These are phyloP conservation scores for Tulasnella sp. DNA, from an alignment of 768 basidiomycete species.

Conservation along the genomic window DNA sequence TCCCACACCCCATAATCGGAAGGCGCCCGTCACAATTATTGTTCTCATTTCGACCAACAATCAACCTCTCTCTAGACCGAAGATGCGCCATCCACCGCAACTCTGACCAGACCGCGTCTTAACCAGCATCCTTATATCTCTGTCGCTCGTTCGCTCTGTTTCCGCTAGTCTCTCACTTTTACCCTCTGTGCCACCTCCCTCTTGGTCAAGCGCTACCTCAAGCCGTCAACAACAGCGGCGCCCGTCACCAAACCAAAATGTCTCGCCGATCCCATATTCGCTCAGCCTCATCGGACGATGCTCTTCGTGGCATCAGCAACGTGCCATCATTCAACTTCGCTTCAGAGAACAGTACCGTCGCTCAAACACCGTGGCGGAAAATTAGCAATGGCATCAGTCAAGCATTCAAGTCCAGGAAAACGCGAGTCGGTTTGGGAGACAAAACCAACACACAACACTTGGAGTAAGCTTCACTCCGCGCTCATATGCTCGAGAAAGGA, in stretches of 20 bases:
- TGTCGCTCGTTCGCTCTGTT: not conserved
- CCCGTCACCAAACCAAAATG: not conserved
- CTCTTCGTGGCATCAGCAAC: not conserved
- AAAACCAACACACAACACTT: constrained; percentile 3
- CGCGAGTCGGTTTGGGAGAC: not conserved
- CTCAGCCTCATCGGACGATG: not conserved
- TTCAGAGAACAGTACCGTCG: not conserved
- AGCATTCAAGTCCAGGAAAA: not conserved
- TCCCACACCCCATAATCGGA: not conserved
- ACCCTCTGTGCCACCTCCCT: not conserved
- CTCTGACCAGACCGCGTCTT: not conserved
- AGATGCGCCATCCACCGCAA: constrained; percentile 1
- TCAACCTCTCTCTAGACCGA: not conserved
- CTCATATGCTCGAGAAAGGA: not conserved
- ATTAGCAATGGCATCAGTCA: constrained; percentile 19
- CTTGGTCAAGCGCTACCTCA: not conserved
- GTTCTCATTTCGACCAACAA: constrained; percentile 4
- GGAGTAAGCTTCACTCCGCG: not conserved
- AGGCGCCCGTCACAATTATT: not conserved
- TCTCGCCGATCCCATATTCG: not conserved
- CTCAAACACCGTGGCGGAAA: constrained; percentile 22
- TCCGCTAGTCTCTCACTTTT: not conserved
- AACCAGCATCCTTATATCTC: not conserved
- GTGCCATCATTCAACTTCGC: not conserved
- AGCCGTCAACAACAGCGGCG: not conserved